A percentile compares a stretch with the other conserved stretches of the same genome.
phyloP scores from a whole-genome alignment of 768 basidiomycete genomes.

The Erythrobasidium yunnanense region DNA sequence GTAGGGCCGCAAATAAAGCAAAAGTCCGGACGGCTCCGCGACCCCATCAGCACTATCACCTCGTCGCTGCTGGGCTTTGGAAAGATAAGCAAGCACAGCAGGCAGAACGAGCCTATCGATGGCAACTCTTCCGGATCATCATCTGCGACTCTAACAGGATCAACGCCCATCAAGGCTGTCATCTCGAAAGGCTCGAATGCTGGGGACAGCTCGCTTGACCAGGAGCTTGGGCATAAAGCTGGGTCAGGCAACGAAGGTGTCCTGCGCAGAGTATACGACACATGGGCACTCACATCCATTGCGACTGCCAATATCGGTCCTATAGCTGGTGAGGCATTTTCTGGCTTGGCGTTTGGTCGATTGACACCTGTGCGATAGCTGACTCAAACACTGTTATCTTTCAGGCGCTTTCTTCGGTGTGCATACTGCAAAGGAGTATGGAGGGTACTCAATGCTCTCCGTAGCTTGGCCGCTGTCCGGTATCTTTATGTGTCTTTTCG shows the following conservation, averaged over 20 bases:
- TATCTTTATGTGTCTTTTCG: conserved; percentile 34
- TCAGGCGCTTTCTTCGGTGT: conserved; percentile 35
- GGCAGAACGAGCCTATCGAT: not conserved
- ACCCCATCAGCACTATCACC: conserved; percentile 24
- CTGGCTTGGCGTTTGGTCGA: too few species aligned
- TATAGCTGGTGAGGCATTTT: conserved; percentile 4
- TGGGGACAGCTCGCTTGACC: not conserved
- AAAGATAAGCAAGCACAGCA: not conserved
- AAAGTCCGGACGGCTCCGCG: too few species aligned
- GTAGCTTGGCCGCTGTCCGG: conserved; percentile 37
- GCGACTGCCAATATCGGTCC: conserved; percentile 11
- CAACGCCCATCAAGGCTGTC: not conserved
- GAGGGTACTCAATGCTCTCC: conserved; percentile 35
- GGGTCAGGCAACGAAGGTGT: not conserved
- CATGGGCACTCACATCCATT: conserved; percentile 2
- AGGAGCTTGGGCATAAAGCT: not conserved
- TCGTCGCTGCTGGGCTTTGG: not conserved
- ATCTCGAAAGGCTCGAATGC: not conserved
- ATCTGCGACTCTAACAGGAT: not conserved
- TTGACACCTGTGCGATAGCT: not conserved
- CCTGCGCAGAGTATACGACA: conserved; percentile 5
- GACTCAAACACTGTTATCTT: not conserved
- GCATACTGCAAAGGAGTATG: conserved; percentile 31
- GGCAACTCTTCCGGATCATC: not conserved
- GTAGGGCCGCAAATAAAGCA: too few species aligned